These are phyloP conservation scores for Salix dunnii DNA, from an alignment of 345 rosid species.

Conservation along the genomic window DNA sequence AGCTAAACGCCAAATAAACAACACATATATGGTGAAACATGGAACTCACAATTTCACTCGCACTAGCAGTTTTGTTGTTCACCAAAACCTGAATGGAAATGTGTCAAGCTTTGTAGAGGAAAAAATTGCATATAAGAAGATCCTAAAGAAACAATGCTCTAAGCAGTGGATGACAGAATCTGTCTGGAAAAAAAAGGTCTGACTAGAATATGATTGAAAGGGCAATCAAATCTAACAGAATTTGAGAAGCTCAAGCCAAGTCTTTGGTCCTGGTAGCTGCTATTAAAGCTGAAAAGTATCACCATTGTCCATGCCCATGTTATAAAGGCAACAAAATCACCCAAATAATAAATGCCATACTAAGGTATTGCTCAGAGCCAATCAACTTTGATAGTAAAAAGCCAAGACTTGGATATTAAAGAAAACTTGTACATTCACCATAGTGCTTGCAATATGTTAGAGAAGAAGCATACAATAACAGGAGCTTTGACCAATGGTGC, in stretches of 20 bases:
- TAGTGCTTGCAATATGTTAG: background rate
- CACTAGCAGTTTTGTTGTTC: conserved; percentile 86
- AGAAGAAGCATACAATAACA: conserved; percentile 58
- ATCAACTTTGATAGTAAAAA: background rate
- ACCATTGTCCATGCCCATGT: background rate
- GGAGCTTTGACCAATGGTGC: conserved; percentile 66
- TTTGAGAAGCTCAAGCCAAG: background rate
- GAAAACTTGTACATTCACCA: background rate
- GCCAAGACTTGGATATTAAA: background rate
- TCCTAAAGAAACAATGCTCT: background rate
- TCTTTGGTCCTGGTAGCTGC: background rate
- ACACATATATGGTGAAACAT: conserved; percentile 1
- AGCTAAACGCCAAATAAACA: background rate
- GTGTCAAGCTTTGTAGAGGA: background rate
- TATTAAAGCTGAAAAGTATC: background rate
- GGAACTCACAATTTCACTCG: conserved; percentile 86
- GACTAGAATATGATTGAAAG: background rate
- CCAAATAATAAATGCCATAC: background rate
- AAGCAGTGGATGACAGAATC: background rate
- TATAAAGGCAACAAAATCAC: conserved; percentile 4
- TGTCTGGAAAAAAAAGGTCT: background rate
- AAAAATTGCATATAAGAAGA: background rate
- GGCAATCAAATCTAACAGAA: background rate
- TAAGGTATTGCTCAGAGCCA: background rate
- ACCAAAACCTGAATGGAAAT: conserved; percentile 64